Percentiles rank a stretch among this genome's conserved stretches.
phyloP scores from a whole-genome alignment of 208 protist species.

The Leishmania amazonensis region DNA sequence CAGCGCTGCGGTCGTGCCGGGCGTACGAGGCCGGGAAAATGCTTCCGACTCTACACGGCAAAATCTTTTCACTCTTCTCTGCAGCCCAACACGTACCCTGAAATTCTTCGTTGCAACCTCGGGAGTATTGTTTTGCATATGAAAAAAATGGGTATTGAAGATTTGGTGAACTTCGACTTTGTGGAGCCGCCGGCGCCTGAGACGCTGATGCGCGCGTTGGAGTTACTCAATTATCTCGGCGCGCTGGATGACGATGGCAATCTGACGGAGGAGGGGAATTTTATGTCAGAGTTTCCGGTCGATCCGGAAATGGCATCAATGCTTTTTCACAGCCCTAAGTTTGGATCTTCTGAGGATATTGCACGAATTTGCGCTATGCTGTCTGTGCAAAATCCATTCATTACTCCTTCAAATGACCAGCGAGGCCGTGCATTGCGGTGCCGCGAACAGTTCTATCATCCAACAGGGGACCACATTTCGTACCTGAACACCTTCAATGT shows the following conservation, averaged over 20 bases:
- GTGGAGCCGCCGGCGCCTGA: conserved; percentile 97
- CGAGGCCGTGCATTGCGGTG: conserved; percentile 69
- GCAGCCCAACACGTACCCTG: conserved; percentile 94
- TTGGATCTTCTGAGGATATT: conserved; percentile 96
- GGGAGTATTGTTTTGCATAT: conserved; percentile 96
- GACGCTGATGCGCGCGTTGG: conserved; percentile 95
- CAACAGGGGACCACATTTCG: conserved; percentile 97
- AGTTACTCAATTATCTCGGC: conserved; percentile 95
- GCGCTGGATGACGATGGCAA: conserved; percentile 98
- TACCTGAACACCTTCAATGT: conserved; percentile 94
- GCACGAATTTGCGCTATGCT: conserved; percentile 98
- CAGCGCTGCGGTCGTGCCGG: conserved; percentile 97
- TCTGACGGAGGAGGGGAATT: conserved; percentile 94
- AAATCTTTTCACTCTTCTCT: conserved; percentile 95
- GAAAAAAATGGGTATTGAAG: conserved; percentile 98
- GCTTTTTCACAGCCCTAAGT: conserved; percentile 94
- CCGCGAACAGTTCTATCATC: conserved; percentile 96
- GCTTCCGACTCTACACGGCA: conserved; percentile 97
- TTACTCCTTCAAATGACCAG: conserved; percentile 76
- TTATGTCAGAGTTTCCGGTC: conserved; percentile 98
- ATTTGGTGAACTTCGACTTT: conserved; percentile 98
- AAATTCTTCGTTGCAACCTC: conserved; percentile 98
- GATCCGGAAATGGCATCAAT: conserved; percentile 97
- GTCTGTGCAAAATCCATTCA: conserved; percentile 80
- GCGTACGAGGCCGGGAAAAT: conserved; percentile 96